Conservation (phyloP, 2,329 filamentous ascomycete genomes). For the Setomelanomma holmii region DNA sequence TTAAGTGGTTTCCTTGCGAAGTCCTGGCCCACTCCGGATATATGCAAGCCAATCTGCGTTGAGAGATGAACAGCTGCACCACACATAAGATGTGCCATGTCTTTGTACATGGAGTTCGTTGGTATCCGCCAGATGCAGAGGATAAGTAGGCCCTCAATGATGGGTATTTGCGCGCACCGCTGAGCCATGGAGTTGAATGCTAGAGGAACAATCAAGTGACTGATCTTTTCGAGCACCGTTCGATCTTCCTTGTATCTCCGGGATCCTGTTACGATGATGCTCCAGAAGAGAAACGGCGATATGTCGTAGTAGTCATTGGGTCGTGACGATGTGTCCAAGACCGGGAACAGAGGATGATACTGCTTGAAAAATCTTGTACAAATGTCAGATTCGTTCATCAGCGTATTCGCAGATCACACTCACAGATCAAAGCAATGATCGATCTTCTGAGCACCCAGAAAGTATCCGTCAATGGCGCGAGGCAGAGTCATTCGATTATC, state of each 20-base stretch:
- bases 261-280: conserved; percentile 49
- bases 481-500: conserved; percentile 31
- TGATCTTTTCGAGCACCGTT: conserved; percentile 42
- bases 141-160: conserved; percentile 50
- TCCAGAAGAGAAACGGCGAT: conserved; percentile 51
- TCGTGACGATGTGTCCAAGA: conserved; percentile 37
- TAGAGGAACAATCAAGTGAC: conserved; percentile 44
- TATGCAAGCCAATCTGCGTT: conserved; percentile 51
- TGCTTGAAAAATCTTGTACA: conserved; percentile 42
- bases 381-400: not conserved
- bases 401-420: not conserved
- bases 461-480: conserved; percentile 37
- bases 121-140: conserved; percentile 52
- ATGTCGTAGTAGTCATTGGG: conserved; percentile 45
- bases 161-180: conserved; percentile 45
- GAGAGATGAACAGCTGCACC: conserved; percentile 51
- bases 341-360: conserved; percentile 44
- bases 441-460: conserved; percentile 43
- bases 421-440: conserved; percentile 47
- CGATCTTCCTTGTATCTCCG: conserved; percentile 48
- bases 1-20: conserved; percentile 48
- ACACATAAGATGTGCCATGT: conserved; percentile 50
- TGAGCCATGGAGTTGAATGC: conserved; percentile 48
- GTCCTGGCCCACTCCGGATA: conserved; percentile 49
- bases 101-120: conserved; percentile 51